Percentiles rank a stretch among this genome's conserved stretches.
phyloP scores from a whole-genome alignment of 441 rosid species.

The Adansonia madagascariensis region DNA sequence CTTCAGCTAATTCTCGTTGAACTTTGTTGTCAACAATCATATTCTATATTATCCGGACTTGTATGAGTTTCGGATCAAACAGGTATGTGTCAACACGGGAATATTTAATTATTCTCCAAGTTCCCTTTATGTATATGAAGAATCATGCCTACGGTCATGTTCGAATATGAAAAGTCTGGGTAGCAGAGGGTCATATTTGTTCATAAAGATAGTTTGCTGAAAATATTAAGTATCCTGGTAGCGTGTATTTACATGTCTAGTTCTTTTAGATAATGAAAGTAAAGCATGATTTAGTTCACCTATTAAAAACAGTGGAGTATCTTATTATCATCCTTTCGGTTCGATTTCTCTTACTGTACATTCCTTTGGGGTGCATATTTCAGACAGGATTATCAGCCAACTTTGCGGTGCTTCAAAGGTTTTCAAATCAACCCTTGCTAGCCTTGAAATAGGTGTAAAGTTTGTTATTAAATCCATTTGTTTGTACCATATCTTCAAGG shows the following conservation, averaged over 20 bases:
- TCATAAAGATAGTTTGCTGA: not conserved
- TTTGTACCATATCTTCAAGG: not conserved
- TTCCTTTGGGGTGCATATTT: not conserved
- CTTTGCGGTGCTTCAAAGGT: not conserved
- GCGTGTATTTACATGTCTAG: conserved; percentile 4
- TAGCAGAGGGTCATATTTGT: not conserved
- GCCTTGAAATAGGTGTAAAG: not conserved
- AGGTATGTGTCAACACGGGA: not conserved
- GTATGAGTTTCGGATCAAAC: not conserved
- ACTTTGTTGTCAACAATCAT: not conserved
- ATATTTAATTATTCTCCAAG: no score
- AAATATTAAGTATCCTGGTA: not conserved
- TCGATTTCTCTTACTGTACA: not conserved
- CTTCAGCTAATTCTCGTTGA: conserved; percentile 32
- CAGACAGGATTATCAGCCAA: not conserved
- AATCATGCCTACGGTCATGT: not conserved
- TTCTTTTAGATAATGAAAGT: not conserved
- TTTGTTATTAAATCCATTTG: not conserved
- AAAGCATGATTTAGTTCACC: not conserved
- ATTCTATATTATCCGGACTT: not conserved
- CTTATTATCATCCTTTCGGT: not conserved
- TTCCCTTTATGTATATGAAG: no score
- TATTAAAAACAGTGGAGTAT: not conserved
- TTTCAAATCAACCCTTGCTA: not conserved
- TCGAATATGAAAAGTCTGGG: not conserved